Evolutionary conservation across 2,329 filamentous ascomycete species (phyloP).

Genomic region (Fusarium haematococcum): DNA sequence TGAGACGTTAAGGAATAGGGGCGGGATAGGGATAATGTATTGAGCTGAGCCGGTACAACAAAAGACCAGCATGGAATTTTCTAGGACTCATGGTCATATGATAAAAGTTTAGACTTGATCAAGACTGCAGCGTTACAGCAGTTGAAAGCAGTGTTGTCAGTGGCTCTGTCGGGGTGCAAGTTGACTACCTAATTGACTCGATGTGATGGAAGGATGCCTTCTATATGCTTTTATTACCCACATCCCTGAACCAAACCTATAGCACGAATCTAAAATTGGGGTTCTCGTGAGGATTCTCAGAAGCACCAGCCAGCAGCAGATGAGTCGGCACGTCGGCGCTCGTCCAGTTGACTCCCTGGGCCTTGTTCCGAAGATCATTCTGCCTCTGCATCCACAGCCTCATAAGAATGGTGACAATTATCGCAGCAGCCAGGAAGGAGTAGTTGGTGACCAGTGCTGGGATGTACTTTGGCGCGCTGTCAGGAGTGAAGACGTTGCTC

Average conservation of each 20-base stretch:
- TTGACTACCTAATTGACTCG: neutral
- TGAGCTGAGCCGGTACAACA: neutral
- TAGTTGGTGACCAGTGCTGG: neutral
- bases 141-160: neutral
- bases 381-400: neutral
- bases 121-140: neutral
- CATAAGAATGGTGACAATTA: neutral
- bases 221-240: neutral
- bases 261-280: constrained; percentile 2
- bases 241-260: neutral
- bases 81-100: neutral
- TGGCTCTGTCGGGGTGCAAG: neutral
- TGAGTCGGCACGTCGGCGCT: neutral
- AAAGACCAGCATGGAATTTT: neutral
- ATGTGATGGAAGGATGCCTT: neutral
- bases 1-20: neutral
- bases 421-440: neutral
- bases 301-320: neutral
- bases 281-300: constrained; percentile 1
- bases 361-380: neutral
- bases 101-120: neutral
- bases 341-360: neutral
- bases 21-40: neutral
- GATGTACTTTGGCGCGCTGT: constrained; percentile 1
- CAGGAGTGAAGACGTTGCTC: neutral